Evolutionary conservation across 768 basidiomycete genomes (phyloP).

Genomic region (Trametopsis cervina): DNA sequence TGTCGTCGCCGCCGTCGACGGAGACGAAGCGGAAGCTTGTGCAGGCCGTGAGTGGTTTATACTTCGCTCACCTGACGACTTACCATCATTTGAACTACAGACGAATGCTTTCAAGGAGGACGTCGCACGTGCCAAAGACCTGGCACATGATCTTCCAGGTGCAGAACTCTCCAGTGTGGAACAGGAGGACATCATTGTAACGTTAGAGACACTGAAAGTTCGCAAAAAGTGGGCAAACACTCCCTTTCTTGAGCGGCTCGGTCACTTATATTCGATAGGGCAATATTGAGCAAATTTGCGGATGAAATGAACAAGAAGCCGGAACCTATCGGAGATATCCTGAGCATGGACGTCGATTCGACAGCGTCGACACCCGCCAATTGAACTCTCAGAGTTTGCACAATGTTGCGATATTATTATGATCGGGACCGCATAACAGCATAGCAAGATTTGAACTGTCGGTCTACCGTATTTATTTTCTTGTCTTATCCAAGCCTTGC

Average conservation of each 20-base stretch:
- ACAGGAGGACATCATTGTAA: conserved; percentile 2
- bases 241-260: neutral
- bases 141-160: conserved; percentile 3
- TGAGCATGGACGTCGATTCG: conserved; percentile 5
- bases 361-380: conserved; percentile 9
- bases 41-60: neutral
- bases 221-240: conserved; percentile 1
- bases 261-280: neutral
- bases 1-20: neutral
- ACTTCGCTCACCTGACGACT: neutral
- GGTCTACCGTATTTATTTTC: too few species aligned
- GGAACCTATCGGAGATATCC: neutral
- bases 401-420: neutral
- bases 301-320: neutral
- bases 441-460: too few species aligned
- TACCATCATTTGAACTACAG: conserved; percentile 11
- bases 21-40: conserved; percentile 1
- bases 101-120: conserved; percentile 11
- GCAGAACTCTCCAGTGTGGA: conserved; percentile 6
- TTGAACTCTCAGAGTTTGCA: neutral
- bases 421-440: neutral
- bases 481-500: too few species aligned
- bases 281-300: neutral
- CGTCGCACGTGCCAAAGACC: neutral
- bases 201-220: conserved; percentile 3